These are phyloP conservation scores for Crithidia bombi DNA, from an alignment of 208 protist genomes.

Conservation along the genomic window DNA sequence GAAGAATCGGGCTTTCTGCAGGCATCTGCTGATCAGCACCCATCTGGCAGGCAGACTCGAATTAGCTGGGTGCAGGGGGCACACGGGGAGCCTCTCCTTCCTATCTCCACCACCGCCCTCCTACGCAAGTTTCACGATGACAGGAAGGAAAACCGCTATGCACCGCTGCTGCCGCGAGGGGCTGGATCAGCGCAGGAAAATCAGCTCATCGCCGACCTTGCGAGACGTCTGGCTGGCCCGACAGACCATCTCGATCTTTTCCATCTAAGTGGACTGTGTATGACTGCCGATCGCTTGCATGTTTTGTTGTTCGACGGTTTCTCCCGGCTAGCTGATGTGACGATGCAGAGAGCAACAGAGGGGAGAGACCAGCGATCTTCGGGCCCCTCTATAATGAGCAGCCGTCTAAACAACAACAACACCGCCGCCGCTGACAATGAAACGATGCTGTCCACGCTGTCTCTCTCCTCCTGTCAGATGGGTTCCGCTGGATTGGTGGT, in stretches of 20 bases:
- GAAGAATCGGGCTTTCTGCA: not conserved
- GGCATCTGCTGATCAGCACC: not conserved
- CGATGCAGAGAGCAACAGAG: not conserved
- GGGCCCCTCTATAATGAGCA: not conserved
- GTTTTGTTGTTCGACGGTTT: slow-evolving; percentile 76
- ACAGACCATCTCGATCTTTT: slow-evolving; percentile 52
- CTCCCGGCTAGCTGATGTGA: not conserved
- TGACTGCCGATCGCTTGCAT: slow-evolving; percentile 64
- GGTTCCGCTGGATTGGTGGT: slow-evolving; percentile 61
- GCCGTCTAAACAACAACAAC: not conserved
- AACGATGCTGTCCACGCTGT: slow-evolving; percentile 53
- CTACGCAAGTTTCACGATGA: slow-evolving; percentile 23
- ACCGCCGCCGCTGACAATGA: not conserved
- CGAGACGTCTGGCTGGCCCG: slow-evolving; percentile 41
- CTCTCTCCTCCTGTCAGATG: slow-evolving; percentile 71
- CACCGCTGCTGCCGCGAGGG: slow-evolving; percentile 44
- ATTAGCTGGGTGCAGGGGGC: slow-evolving; percentile 19
- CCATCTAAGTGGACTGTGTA: slow-evolving; percentile 63
- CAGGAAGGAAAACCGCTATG: slow-evolving; percentile 32
- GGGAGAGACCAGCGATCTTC: not conserved
- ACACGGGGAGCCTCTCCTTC: slow-evolving; percentile 4
- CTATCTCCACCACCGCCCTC: slow-evolving; percentile 8
- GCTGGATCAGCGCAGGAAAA: slow-evolving; percentile 40
- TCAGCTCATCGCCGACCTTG: slow-evolving; percentile 67
- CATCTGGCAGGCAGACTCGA: not conserved